Evolutionary conservation across 2,329 filamentous ascomycete species (phyloP).

Genomic region (Curvularia verruculosa): DNA sequence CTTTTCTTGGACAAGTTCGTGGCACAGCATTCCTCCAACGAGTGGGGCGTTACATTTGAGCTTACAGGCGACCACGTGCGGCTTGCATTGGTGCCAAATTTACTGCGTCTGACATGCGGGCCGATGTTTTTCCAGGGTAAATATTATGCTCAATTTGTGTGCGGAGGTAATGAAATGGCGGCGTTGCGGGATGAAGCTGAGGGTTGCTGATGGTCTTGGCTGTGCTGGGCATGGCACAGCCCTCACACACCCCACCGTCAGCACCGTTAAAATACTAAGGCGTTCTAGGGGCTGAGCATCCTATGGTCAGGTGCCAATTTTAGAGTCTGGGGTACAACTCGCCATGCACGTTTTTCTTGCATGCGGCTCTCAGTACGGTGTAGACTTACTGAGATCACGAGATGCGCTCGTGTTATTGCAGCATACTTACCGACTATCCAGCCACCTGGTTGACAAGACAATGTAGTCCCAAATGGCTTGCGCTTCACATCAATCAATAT

Average conservation of each 20-base stretch:
- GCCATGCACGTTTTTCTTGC: neutral
- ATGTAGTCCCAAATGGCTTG: no score
- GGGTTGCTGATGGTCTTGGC: slow-evolving; percentile 3
- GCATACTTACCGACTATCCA: neutral
- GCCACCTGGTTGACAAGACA: no score
- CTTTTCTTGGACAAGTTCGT: slow-evolving; percentile 4
- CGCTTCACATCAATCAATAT: no score
- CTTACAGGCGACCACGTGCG: neutral
- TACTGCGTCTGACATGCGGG: neutral
- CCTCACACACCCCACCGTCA: neutral
- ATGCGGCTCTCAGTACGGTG: neutral
- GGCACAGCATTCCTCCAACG: slow-evolving; percentile 1
- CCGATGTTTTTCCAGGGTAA: no score
- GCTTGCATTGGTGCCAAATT: neutral
- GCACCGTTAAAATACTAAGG: neutral
- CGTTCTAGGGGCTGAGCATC: neutral
- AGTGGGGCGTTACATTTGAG: slow-evolving; percentile 2
- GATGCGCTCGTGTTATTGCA: neutral
- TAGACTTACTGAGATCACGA: neutral
- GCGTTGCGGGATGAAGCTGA: neutral
- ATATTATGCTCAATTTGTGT: neutral
- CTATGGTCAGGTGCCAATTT: neutral
- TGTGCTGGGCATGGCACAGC: neutral
- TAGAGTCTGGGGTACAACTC: neutral
- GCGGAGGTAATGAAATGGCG: neutral